Evolutionary conservation across 805 yeast genomes (phyloP), one percentile per base, ranked within the genome.

Genomic region (Yueomyces sp.): DNA sequence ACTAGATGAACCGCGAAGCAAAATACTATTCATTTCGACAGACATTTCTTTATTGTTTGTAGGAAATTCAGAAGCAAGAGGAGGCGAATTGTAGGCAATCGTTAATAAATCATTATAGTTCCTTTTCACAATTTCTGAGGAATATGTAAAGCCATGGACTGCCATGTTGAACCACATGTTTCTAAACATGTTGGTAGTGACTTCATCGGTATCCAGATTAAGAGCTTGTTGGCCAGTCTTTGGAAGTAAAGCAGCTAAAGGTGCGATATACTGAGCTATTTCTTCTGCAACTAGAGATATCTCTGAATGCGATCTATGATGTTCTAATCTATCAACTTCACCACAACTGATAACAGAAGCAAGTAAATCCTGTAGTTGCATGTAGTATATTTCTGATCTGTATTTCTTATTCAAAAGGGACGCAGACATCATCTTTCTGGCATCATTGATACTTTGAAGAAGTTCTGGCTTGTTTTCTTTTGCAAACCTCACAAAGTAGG

Each of bases 151-250:
- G 0, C 98, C 98, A 61, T 92, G 95, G 29, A 88, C 83, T 3
- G 81, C 90, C 71, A 92, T 69, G 55, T 90, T 92, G 60, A 85
- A 86, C 99, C 99, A 92, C 39, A 86, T 77, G 60, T 92, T 83
- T 55, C 94, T 74, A 67, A 90, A 85, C 46, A 79, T 66, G 40
- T 73, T 70, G 40, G 77, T 65, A 1, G 77, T 65, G 2, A 65
- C 66, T 37, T 75, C 74, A 49, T 80, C 63, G 27, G 54, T 50
- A 5, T 45, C 43, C n/a, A 57, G 41, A 9, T 54, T 59, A 27
- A 67, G 53, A 0, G 82, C 77, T 4, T 56, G 51, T 30, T 70
- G 69, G 33, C 68, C 67, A 5, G 71, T 67, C 36, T 67, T 64
- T 3, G 96, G 95, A 44, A 88, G 64, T 37, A 88, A 62, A 28